phyloP scores from a whole-genome alignment of 2,329 filamentous ascomycete species.

The Pseudogymnoascus verrucosus region DNA sequence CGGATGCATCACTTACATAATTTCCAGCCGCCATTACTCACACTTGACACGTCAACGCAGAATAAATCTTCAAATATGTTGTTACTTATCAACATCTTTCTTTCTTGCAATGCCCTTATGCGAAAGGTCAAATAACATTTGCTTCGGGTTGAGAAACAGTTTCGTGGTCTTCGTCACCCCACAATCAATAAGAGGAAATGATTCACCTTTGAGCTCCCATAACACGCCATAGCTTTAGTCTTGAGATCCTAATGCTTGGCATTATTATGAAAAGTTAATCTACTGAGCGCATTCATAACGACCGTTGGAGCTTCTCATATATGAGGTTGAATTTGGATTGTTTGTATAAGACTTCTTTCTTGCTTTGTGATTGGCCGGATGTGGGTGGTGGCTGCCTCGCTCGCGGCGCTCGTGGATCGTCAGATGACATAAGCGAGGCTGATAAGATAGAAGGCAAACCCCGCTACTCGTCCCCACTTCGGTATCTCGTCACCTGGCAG shows the following conservation, averaged over 20 bases:
- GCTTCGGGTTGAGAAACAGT: background rate
- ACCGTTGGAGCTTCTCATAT: too few relatives aligned
- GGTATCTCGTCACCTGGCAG: background rate
- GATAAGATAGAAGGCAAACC: background rate
- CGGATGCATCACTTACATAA: background rate
- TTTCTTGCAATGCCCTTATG: background rate
- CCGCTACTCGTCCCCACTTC: background rate
- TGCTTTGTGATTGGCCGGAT: too few relatives aligned
- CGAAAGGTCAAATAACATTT: background rate
- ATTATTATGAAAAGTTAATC: background rate
- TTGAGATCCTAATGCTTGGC: background rate
- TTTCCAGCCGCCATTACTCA: background rate
- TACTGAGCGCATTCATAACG: background rate
- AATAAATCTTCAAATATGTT: background rate
- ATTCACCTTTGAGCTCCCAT: background rate
- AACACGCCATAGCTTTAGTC: background rate
- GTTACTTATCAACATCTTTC: background rate
- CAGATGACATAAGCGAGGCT: conserved; percentile 8
- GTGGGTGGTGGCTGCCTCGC: too few relatives aligned
- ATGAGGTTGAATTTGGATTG: too few relatives aligned
- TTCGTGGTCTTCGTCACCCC: background rate
- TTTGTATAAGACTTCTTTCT: too few relatives aligned
- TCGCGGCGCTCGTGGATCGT: background rate
- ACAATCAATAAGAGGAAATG: background rate
- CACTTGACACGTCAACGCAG: background rate